Percentiles rank a stretch among this genome's conserved stretches.
Evolutionary conservation across 139 green algal species (phyloP).

Genomic region (Volvox africanus): DNA sequence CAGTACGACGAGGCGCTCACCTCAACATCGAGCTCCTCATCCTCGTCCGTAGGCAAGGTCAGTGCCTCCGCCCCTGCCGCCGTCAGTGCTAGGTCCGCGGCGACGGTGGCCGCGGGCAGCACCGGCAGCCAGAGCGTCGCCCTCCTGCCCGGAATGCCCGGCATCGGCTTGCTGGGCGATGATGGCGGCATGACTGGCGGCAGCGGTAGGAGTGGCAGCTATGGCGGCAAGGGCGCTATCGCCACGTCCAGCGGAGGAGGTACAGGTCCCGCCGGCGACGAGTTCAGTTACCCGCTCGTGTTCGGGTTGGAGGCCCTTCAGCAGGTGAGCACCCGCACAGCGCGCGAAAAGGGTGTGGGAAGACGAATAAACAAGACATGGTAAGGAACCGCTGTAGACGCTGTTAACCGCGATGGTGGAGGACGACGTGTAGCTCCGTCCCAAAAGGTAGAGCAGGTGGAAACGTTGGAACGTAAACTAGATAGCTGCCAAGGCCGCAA

Average conservation of each 20-base stretch:
- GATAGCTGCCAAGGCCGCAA: too few relatives aligned
- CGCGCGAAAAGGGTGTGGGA: too few relatives aligned
- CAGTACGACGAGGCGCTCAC: slow-evolving; percentile 15
- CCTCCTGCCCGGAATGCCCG: neutral
- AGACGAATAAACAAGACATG: too few relatives aligned
- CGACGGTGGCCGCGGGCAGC: neutral
- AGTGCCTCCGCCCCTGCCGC: neutral
- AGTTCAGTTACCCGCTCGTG: slow-evolving; percentile 39
- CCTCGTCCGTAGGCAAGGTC: too few relatives aligned
- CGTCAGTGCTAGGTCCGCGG: too few relatives aligned
- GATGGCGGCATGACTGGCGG: too few relatives aligned
- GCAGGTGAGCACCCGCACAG: slow-evolving; percentile 5
- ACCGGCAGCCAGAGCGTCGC: neutral
- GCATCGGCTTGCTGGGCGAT: neutral
- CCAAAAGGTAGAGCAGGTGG: too few relatives aligned
- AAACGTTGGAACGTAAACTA: too few relatives aligned
- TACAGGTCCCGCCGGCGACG: neutral
- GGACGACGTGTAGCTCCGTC: too few relatives aligned
- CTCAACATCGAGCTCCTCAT: neutral
- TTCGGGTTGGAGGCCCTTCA: slow-evolving; percentile 29
- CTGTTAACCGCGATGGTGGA: too few relatives aligned
- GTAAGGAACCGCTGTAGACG: too few relatives aligned
- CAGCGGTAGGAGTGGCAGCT: neutral
- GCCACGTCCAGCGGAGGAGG: neutral
- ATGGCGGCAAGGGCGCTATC: neutral